Evolutionary conservation across 176 grass and related monocot species (phyloP).

Genomic region (Oryza rufipogon): DNA sequence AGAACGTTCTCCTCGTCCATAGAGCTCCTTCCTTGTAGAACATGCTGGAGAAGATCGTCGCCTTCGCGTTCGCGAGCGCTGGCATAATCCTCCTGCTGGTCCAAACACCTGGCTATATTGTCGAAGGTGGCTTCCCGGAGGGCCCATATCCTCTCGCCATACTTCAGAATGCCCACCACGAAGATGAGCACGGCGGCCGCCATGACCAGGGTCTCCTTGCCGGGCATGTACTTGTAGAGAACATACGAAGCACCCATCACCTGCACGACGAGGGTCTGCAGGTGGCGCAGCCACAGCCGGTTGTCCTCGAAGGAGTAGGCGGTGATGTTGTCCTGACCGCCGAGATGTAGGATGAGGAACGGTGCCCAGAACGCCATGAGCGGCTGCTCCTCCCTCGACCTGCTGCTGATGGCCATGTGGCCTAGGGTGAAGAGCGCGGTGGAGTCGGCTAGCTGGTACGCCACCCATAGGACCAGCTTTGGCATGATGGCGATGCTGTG

Average conservation of each 20-base stretch:
- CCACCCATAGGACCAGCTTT: too few species aligned
- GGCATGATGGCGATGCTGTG: too few species aligned
- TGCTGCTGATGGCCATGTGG: too few species aligned
- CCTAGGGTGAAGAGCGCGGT: too few species aligned
- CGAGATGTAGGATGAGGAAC: too few species aligned
- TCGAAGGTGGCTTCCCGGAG: constrained; percentile 16
- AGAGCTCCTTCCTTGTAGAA: not conserved
- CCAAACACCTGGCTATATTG: not conserved
- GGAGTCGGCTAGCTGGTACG: too few species aligned
- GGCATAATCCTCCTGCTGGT: not conserved
- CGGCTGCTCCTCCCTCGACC: too few species aligned
- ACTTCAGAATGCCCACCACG: not conserved
- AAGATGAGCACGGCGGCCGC: constrained; percentile 16
- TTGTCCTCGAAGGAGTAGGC: too few species aligned
- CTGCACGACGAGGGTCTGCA: not conserved
- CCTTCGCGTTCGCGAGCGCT: not conserved
- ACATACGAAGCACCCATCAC: not conserved
- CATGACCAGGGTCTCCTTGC: not conserved
- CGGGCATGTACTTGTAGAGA: constrained; percentile 19
- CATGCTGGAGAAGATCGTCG: fast-evolving
- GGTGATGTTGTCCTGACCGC: too few species aligned
- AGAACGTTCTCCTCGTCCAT: not conserved
- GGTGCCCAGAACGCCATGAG: too few species aligned
- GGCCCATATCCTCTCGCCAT: constrained; percentile 25
- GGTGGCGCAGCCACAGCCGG: too few species aligned